Conservation (phyloP, 306 rosid species). For the Sindora glabra region DNA sequence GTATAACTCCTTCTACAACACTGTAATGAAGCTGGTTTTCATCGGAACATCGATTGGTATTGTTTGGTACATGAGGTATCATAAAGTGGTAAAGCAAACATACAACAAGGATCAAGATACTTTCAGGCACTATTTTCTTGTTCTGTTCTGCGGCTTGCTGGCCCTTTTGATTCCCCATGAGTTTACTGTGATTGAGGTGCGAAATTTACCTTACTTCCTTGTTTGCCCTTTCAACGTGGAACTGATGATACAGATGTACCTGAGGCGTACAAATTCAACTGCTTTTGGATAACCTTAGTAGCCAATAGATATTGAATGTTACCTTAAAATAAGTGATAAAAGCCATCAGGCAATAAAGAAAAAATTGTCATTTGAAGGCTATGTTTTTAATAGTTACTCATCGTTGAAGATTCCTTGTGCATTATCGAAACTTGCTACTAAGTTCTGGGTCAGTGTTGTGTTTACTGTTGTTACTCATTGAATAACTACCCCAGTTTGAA, state of each 20-base stretch:
- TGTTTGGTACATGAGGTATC: slow-evolving; percentile 36
- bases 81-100: slow-evolving; percentile 33
- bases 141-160: slow-evolving; percentile 10
- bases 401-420: neutral
- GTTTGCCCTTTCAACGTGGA: neutral
- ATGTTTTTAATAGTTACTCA: neutral
- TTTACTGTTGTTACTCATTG: neutral
- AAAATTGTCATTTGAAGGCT: too few relatives aligned
- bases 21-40: slow-evolving; percentile 13
- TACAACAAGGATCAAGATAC: slow-evolving; percentile 30
- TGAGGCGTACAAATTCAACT: too few relatives aligned
- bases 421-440: neutral
- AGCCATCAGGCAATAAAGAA: too few relatives aligned
- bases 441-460: neutral
- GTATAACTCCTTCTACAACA: slow-evolving; percentile 23
- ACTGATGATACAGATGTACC: too few relatives aligned
- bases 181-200: slow-evolving; percentile 10
- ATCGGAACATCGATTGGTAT: slow-evolving; percentile 22
- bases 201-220: neutral
- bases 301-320: too few relatives aligned
- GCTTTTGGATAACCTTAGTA: too few relatives aligned
- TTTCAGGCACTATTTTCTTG: slow-evolving; percentile 24
- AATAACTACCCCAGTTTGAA: neutral
- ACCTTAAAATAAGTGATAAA: neutral
- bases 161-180: slow-evolving; percentile 16